phyloP scores from a whole-genome alignment of 2,329 filamentous ascomycete species.

The Dothistroma septosporum region DNA sequence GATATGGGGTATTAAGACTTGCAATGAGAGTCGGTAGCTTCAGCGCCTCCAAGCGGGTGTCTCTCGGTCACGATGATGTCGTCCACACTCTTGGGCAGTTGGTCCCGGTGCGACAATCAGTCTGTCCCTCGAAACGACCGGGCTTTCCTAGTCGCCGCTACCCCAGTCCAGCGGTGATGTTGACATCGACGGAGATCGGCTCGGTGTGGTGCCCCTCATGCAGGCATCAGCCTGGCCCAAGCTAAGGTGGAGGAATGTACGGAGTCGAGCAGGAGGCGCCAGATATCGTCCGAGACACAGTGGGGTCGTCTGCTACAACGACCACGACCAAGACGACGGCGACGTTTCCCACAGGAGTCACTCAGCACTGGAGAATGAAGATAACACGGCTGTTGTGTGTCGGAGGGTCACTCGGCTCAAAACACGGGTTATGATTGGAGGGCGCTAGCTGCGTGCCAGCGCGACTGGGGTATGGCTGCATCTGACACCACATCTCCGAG shows the following conservation, averaged over 20 bases:
- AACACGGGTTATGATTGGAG: background rate
- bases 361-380: background rate
- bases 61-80: background rate
- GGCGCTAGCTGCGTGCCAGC: background rate
- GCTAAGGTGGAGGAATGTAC: background rate
- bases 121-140: background rate
- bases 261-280: background rate
- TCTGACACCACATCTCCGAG: background rate
- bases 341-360: background rate
- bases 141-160: background rate
- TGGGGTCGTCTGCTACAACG: background rate
- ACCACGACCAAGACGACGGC: background rate
- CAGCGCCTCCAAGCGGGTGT: background rate
- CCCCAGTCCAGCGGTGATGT: background rate
- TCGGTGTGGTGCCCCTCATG: background rate
- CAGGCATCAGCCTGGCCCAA: background rate
- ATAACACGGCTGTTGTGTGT: background rate
- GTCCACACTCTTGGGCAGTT: background rate
- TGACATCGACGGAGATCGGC: background rate
- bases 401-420: background rate
- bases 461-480: too few relatives aligned
- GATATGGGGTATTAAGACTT: background rate
- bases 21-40: background rate
- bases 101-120: background rate
- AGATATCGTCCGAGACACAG: background rate